Conservation (phyloP, 495 filamentous ascomycete genomes). For the Clavariopsis aquatica region DNA sequence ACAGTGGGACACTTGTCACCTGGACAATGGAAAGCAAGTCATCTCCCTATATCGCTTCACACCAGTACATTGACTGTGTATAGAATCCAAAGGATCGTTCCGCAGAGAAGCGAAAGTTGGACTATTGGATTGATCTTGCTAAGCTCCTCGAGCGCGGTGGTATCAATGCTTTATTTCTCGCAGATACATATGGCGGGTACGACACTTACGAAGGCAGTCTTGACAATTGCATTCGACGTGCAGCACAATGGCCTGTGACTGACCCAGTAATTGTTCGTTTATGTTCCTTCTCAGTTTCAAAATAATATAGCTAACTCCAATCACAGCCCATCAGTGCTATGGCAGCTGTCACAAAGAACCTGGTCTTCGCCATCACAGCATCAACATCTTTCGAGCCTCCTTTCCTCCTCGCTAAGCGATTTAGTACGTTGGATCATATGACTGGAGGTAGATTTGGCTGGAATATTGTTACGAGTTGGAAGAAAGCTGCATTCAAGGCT, state of each 20-base stretch:
- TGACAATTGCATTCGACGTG: conserved; percentile 53
- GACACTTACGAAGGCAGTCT: conserved; percentile 60
- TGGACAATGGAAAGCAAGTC: conserved; percentile 51
- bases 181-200: conserved; percentile 61
- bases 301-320: not conserved
- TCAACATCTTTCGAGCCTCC: conserved; percentile 23
- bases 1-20: conserved; percentile 49
- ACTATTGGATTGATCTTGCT: conserved; percentile 63
- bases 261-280: conserved; percentile 55
- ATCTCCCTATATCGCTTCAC: conserved; percentile 32
- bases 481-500: conserved; percentile 60
- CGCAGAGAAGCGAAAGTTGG: conserved; percentile 56
- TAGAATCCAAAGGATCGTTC: conserved; percentile 60
- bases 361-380: conserved; percentile 23
- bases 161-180: conserved; percentile 62
- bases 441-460: conserved; percentile 62
- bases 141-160: conserved; percentile 60
- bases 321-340: conserved; percentile 14
- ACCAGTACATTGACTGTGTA: not conserved
- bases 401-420: conserved; percentile 25
- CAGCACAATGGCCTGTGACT: conserved; percentile 61
- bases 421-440: conserved; percentile 56
- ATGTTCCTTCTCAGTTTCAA: too few species aligned
- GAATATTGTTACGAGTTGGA: conserved; percentile 67
- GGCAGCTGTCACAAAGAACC: conserved; percentile 30